A percentile compares a stretch with the other conserved stretches of the same genome.
Conservation (phyloP, 148 eudicot species). For the Oxyria digyna region DNA sequence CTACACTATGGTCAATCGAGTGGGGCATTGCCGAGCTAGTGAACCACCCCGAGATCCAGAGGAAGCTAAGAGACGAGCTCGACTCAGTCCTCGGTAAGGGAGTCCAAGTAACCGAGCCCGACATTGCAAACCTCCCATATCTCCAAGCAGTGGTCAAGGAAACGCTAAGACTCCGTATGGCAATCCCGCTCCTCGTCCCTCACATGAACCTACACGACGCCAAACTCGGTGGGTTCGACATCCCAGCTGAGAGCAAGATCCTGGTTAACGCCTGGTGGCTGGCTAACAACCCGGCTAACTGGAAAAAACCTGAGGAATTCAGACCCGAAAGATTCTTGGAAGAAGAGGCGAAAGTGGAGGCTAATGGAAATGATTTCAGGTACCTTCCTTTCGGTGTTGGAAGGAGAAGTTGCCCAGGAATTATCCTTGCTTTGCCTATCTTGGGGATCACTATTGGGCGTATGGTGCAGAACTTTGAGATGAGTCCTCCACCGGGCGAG, state of each 20-base stretch:
- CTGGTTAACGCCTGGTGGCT: constrained; percentile 78
- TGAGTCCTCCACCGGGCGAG: constrained; percentile 31
- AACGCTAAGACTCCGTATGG: constrained; percentile 42
- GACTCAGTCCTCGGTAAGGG: constrained; percentile 20
- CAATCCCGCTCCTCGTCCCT: constrained; percentile 59
- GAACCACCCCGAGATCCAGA: constrained; percentile 51
- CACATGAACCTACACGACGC: constrained; percentile 75
- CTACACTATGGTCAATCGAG: constrained; percentile 69
- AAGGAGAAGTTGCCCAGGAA: constrained; percentile 73
- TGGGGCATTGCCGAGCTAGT: constrained; percentile 74
- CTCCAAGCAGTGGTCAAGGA: constrained; percentile 55
- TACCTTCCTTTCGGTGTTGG: constrained; percentile 64
- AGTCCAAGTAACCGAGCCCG: constrained; percentile 33
- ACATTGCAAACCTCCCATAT: constrained; percentile 37
- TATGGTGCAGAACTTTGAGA: constrained; percentile 39
- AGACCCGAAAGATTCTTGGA: constrained; percentile 59
- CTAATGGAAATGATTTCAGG: constrained; percentile 46
- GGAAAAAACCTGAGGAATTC: constrained; percentile 45
- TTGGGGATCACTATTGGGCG: constrained; percentile 33
- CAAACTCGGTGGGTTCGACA: constrained; percentile 41
- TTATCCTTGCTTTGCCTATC: constrained; percentile 62
- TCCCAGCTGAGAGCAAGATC: constrained; percentile 53
- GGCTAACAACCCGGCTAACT: constrained; percentile 53
- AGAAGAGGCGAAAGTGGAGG: constrained; percentile 45
- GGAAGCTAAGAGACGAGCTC: constrained; percentile 40